Evolutionary conservation across 306 rosid species (phyloP).

Genomic region (Quercus berberidifolia): DNA sequence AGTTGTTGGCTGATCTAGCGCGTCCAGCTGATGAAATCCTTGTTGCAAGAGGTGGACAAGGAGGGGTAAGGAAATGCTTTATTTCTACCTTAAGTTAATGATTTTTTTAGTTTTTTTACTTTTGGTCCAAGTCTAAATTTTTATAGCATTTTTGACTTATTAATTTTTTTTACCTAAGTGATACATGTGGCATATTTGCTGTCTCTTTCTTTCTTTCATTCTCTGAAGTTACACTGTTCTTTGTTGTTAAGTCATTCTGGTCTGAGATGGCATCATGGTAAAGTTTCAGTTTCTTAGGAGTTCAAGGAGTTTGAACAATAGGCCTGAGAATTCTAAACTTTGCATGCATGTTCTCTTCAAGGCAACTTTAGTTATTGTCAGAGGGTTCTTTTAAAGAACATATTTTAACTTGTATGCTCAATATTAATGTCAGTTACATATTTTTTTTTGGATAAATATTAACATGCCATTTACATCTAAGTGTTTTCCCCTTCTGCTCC

Average conservation of each 20-base stretch:
- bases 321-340: neutral
- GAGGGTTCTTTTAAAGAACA: neutral
- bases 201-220: neutral
- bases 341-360: neutral
- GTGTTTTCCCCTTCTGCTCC: conserved; percentile 4
- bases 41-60: conserved; percentile 95
- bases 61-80: conserved; percentile 66
- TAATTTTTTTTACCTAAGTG: neutral
- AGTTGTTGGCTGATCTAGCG: conserved; percentile 75
- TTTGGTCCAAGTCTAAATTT: neutral
- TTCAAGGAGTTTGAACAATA: neutral
- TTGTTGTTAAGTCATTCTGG: neutral
- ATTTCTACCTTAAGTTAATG: neutral
- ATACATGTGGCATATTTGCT: neutral
- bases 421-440: neutral
- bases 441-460: neutral
- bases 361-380: neutral
- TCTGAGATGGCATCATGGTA: neutral
- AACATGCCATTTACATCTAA: conserved; percentile 6
- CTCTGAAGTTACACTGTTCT: neutral
- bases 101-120: too few relatives aligned
- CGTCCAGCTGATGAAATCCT: conserved; percentile 78
- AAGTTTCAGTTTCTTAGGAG: neutral
- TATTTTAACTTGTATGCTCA: neutral
- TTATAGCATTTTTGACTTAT: neutral